phyloP scores from a whole-genome alignment of 306 rosid genomes.

The Benincasa hispida region DNA sequence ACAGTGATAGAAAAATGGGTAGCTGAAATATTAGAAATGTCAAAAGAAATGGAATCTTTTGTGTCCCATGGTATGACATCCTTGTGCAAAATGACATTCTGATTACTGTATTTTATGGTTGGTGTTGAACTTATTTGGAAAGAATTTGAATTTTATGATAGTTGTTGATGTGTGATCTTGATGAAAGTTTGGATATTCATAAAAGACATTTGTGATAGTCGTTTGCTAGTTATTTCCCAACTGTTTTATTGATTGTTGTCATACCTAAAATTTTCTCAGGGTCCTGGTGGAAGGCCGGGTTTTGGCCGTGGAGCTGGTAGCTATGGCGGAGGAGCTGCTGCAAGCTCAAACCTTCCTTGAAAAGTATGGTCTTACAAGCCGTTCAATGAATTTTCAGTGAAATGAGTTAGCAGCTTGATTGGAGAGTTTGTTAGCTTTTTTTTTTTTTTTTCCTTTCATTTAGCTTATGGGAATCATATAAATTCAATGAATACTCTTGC shows the following conservation, averaged over 20 bases:
- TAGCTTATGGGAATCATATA: background rate
- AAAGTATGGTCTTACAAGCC: background rate
- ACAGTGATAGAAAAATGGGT: background rate
- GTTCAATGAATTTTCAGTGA: background rate
- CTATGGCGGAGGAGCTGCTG: constrained; percentile 8
- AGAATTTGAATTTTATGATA: background rate
- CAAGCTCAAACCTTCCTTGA: constrained; percentile 12
- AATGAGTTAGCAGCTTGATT: background rate
- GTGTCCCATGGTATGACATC: background rate
- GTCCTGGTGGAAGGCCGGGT: constrained; percentile 66
- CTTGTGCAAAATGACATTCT: background rate
- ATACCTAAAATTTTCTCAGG: constrained; percentile 18
- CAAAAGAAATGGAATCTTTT: background rate
- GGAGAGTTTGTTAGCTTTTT: background rate
- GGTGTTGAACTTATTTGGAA: background rate
- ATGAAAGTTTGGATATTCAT: background rate
- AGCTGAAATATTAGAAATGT: background rate
- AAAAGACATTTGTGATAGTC: background rate
- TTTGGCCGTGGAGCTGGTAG: constrained; percentile 70
- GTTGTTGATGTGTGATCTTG: background rate
- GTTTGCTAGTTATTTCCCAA: too few relatives aligned
- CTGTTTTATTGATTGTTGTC: background rate
- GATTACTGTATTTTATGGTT: background rate
- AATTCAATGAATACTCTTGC: too few relatives aligned
- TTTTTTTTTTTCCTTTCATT: background rate